Evolutionary conservation across 192 early-diverging fungal genomes (phyloP).

Genomic region (Rhizophagus clarus): DNA sequence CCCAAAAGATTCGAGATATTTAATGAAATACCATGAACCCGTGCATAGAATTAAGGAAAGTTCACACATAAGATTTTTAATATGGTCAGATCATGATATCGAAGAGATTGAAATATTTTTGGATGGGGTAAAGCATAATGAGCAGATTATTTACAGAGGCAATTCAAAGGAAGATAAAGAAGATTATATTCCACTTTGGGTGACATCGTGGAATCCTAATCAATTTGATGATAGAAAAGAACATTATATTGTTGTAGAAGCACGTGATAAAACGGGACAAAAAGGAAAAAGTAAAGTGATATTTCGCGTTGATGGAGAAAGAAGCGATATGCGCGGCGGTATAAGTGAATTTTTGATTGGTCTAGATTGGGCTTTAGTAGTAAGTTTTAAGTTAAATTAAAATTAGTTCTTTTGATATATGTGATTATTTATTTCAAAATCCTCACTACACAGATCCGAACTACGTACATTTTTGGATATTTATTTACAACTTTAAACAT

Average conservation of each 20-base stretch:
- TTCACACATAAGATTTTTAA: conserved; percentile 74
- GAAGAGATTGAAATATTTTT: conserved; percentile 48
- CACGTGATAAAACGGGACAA: conserved; percentile 56
- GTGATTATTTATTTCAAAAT: not conserved
- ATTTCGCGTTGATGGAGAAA: conserved; percentile 72
- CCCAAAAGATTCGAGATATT: conserved; percentile 82
- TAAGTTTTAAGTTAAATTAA: conserved; percentile 43
- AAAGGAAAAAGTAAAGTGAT: conserved; percentile 45
- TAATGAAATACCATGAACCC: conserved; percentile 74
- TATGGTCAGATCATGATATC: conserved; percentile 61
- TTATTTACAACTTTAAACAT: not conserved
- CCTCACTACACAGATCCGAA: not conserved
- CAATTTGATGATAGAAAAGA: conserved; percentile 66
- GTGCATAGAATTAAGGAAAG: conserved; percentile 59
- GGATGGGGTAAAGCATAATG: conserved; percentile 51
- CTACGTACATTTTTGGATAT: not conserved
- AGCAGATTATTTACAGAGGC: conserved; percentile 50
- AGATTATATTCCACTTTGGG: conserved; percentile 73
- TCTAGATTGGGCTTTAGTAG: conserved; percentile 55
- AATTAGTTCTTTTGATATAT: conserved; percentile 36
- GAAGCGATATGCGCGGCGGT: conserved; percentile 63
- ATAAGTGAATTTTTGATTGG: conserved; percentile 74
- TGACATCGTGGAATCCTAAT: conserved; percentile 68
- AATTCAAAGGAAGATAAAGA: conserved; percentile 42
- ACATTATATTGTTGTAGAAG: conserved; percentile 66